phyloP scores from a whole-genome alignment of 1,284 basidiomycete species.

The Abortiporus biennis region DNA sequence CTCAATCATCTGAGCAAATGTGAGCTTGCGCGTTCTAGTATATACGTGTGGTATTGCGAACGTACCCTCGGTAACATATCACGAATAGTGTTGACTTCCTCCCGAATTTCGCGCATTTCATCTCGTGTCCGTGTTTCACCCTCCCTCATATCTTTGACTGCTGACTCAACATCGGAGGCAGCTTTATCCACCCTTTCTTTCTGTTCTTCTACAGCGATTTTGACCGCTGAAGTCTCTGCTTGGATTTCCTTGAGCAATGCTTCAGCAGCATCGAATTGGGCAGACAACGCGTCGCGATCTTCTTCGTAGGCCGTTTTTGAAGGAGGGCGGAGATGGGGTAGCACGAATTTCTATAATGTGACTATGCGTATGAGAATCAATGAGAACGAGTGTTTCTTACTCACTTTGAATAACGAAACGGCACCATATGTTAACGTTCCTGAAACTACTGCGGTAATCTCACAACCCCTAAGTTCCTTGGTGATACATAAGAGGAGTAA shows the following conservation, averaged over 20 bases:
- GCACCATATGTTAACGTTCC: slow-evolving; percentile 88
- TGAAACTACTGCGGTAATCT: slow-evolving; percentile 94
- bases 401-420: slow-evolving; percentile 78
- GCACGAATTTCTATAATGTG: slow-evolving; percentile 73
- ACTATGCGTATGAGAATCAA: slow-evolving; percentile 2
- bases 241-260: slow-evolving; percentile 80
- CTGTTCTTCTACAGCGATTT: slow-evolving; percentile 78
- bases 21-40: background rate
- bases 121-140: slow-evolving; percentile 78
- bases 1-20: slow-evolving; percentile 74
- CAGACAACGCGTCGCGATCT: slow-evolving; percentile 79
- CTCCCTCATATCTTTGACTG: slow-evolving; percentile 73
- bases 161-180: slow-evolving; percentile 75
- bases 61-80: slow-evolving; percentile 88
- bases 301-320: slow-evolving; percentile 85
- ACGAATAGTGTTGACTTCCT: slow-evolving; percentile 86
- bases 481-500: background rate
- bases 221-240: slow-evolving; percentile 67
- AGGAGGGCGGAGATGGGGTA: slow-evolving; percentile 90
- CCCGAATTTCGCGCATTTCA: slow-evolving; percentile 88
- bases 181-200: slow-evolving; percentile 72
- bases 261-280: slow-evolving; percentile 93
- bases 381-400: slow-evolving; percentile 16
- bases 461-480: slow-evolving; percentile 3
- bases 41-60: background rate